Conservation (phyloP, 495 filamentous ascomycete species). For the Penicillium nucicola region DNA sequence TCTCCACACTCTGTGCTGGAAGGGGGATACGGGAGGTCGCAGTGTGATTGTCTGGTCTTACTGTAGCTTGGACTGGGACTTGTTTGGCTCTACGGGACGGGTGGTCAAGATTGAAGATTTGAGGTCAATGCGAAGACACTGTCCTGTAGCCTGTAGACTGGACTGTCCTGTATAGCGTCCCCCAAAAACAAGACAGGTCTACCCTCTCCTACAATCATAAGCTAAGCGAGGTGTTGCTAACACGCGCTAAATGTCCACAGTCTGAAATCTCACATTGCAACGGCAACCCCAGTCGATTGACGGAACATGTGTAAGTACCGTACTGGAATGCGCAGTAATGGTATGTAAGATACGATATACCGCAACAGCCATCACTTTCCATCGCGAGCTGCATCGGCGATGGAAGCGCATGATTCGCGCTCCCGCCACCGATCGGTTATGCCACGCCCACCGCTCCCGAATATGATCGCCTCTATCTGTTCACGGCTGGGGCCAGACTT, state of each 20-base stretch:
- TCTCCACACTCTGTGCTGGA: background rate
- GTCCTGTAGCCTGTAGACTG: too few species aligned
- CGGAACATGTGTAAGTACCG: background rate
- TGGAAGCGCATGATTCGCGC: slow-evolving; percentile 8
- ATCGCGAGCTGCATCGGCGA: slow-evolving; percentile 9
- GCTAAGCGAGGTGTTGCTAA: background rate
- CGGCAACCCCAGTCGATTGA: background rate
- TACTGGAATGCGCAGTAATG: background rate
- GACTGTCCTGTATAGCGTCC: too few species aligned
- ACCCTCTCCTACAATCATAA: too few species aligned
- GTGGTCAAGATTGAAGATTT: too few species aligned
- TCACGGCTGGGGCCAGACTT: too few species aligned
- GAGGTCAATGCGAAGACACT: too few species aligned
- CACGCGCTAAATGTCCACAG: background rate
- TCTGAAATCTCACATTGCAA: background rate
- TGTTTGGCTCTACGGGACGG: too few species aligned
- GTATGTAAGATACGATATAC: background rate
- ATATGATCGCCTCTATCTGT: slow-evolving; percentile 1
- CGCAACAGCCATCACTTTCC: too few species aligned
- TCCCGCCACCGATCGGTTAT: slow-evolving; percentile 6
- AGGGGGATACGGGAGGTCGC: slow-evolving; percentile 10
- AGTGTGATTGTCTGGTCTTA: slow-evolving; percentile 3
- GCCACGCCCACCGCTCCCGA: background rate
- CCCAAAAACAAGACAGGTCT: too few species aligned
- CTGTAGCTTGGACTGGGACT: slow-evolving; percentile 4